phyloP scores from a whole-genome alignment of 2,329 filamentous ascomycete genomes.

The Pochonia chlamydosporia region DNA sequence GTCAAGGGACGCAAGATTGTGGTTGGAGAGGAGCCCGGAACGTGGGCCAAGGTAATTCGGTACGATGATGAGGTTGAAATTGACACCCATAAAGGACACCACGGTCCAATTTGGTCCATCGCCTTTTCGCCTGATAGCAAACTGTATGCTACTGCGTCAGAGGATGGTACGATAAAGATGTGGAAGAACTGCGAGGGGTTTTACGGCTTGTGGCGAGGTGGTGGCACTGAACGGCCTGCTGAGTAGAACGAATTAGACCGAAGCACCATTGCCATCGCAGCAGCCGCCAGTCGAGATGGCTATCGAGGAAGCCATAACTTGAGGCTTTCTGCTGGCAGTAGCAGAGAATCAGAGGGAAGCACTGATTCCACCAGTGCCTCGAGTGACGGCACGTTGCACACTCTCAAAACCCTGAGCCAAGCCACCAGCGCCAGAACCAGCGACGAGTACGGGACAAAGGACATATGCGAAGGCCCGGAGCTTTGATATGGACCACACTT shows the following conservation, averaged over 20 bases:
- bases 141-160: conserved; percentile 90
- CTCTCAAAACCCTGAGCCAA: neutral
- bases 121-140: conserved; percentile 94
- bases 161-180: conserved; percentile 96
- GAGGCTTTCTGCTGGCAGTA: conserved; percentile 12
- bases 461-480: neutral
- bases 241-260: conserved; percentile 28
- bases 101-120: conserved; percentile 95
- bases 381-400: neutral
- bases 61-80: conserved; percentile 80
- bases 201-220: conserved; percentile 58
- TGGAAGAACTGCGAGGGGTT: conserved; percentile 65
- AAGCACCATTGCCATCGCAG: conserved; percentile 8
- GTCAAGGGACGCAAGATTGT: conserved; percentile 76
- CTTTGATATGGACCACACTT: neutral
- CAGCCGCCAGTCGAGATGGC: conserved; percentile 5
- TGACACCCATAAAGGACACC: conserved; percentile 93
- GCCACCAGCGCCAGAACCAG: neutral
- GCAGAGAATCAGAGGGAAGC: conserved; percentile 8
- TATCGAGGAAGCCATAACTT: conserved; percentile 8
- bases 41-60: conserved; percentile 93
- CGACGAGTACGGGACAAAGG: conserved; percentile 1
- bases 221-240: conserved; percentile 26
- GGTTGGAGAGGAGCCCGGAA: conserved; percentile 85
- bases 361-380: conserved; percentile 1